Evolutionary conservation across 2,329 filamentous ascomycete genomes (phyloP).

Genomic region (Microcyclosporella mali): DNA sequence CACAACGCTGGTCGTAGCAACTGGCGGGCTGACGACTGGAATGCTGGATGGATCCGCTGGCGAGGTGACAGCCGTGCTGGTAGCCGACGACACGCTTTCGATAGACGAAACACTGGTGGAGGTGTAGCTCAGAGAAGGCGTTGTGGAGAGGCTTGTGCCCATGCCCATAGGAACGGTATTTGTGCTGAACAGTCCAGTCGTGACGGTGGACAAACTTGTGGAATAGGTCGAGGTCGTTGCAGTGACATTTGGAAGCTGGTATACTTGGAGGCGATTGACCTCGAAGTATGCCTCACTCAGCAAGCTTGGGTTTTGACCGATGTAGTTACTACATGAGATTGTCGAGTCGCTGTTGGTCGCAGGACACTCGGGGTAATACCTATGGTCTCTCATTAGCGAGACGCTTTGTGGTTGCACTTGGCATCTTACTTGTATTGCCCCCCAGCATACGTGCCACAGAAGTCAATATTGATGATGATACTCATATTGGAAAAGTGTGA

Average conservation of each 20-base stretch:
- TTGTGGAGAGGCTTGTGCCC: conserved; percentile 21
- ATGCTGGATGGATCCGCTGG: not conserved
- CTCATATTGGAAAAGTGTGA: conserved; percentile 33
- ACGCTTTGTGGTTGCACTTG: conserved; percentile 25
- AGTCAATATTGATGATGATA: conserved; percentile 37
- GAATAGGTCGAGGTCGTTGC: conserved; percentile 22
- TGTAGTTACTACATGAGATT: conserved; percentile 29
- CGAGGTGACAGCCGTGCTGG: conserved; percentile 5
- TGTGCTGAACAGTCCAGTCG: conserved; percentile 11
- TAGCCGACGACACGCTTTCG: conserved; percentile 8
- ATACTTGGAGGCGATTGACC: conserved; percentile 37
- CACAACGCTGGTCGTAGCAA: not conserved
- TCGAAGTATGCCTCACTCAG: conserved; percentile 37
- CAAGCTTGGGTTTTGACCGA: conserved; percentile 28
- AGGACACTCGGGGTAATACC: too few relatives aligned
- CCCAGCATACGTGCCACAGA: conserved; percentile 36
- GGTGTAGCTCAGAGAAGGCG: conserved; percentile 20
- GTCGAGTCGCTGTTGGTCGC: conserved; percentile 4
- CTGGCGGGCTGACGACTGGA: too few relatives aligned
- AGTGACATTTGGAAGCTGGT: conserved; percentile 28
- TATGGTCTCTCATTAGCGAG: not conserved
- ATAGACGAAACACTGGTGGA: too few relatives aligned
- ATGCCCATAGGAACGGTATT: conserved; percentile 24
- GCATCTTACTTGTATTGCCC: conserved; percentile 25
- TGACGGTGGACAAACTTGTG: conserved; percentile 23